These are phyloP conservation scores for Adansonia gregorii DNA, from an alignment of 441 rosid species.

Conservation along the genomic window DNA sequence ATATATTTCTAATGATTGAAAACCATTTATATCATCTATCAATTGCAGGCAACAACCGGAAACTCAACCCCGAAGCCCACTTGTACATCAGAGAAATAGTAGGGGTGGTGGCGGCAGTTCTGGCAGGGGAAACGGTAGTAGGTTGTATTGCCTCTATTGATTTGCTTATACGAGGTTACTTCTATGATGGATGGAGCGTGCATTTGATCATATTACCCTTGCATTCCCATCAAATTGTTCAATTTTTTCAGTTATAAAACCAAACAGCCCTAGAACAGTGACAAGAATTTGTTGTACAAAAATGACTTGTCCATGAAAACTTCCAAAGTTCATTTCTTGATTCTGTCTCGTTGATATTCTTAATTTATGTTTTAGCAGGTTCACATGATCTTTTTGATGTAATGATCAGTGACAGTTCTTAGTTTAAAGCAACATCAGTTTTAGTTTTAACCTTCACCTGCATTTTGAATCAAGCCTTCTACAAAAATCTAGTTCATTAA, in stretches of 20 bases:
- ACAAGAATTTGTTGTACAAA: background rate
- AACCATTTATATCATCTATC: background rate
- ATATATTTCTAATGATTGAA: background rate
- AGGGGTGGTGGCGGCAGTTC: conserved; percentile 58
- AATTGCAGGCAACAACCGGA: conserved; percentile 82
- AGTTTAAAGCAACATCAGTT: too few species aligned
- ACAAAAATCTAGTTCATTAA: too few species aligned
- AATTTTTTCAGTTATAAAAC: background rate
- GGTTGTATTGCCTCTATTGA: conserved; percentile 82
- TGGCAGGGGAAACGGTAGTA: conserved; percentile 68
- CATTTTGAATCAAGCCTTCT: too few species aligned
- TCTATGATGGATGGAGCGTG: background rate
- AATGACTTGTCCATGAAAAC: background rate
- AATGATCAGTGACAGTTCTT: too few species aligned
- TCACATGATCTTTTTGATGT: too few species aligned
- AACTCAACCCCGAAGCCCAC: conserved; percentile 59
- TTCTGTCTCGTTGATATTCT: background rate
- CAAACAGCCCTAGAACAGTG: background rate
- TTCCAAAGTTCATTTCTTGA: background rate
- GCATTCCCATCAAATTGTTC: background rate
- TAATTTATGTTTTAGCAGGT: too few species aligned
- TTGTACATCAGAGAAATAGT: conserved; percentile 42
- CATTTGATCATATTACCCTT: background rate
- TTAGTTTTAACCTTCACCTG: too few species aligned
- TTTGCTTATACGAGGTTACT: background rate